These are phyloP conservation scores for Escallonia herrerae DNA, from an alignment of 129 eudicot species.

Conservation along the genomic window DNA sequence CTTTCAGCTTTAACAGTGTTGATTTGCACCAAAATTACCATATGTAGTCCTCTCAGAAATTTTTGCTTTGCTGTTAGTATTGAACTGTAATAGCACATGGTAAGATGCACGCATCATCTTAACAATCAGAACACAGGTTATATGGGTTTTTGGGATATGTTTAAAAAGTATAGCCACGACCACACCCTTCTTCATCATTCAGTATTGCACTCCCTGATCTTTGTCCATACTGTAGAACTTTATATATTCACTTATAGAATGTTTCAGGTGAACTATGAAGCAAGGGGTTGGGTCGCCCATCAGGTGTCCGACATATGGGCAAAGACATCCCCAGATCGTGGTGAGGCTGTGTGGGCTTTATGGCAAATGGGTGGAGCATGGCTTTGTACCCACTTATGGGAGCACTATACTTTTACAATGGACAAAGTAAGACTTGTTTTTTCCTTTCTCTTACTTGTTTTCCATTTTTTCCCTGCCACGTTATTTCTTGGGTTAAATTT, in stretches of 20 bases:
- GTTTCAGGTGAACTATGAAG: slow-evolving; percentile 72
- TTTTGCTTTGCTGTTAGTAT: too few relatives aligned
- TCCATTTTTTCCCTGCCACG: background rate
- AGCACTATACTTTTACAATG: slow-evolving; percentile 76
- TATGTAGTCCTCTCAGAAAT: too few relatives aligned
- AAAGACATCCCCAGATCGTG: slow-evolving; percentile 82
- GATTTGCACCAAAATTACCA: too few relatives aligned
- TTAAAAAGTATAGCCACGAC: too few relatives aligned
- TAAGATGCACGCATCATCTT: too few relatives aligned
- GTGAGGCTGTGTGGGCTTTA: slow-evolving; percentile 81
- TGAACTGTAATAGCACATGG: too few relatives aligned
- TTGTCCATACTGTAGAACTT: background rate
- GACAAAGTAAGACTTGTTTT: slow-evolving; percentile 50
- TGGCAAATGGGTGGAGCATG: slow-evolving; percentile 99
- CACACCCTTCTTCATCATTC: too few relatives aligned
- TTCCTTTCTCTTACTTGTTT: background rate
- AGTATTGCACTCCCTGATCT: too few relatives aligned
- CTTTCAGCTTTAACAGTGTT: background rate
- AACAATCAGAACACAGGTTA: too few relatives aligned
- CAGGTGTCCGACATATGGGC: slow-evolving; percentile 95
- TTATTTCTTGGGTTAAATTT: too few relatives aligned
- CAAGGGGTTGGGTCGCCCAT: slow-evolving; percentile 85
- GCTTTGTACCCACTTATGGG: slow-evolving; percentile 99
- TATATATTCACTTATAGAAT: slow-evolving; percentile 23
- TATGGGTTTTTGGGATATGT: too few relatives aligned